Conservation (phyloP, 1,284 basidiomycete genomes). For the Takashimella koratensis region DNA sequence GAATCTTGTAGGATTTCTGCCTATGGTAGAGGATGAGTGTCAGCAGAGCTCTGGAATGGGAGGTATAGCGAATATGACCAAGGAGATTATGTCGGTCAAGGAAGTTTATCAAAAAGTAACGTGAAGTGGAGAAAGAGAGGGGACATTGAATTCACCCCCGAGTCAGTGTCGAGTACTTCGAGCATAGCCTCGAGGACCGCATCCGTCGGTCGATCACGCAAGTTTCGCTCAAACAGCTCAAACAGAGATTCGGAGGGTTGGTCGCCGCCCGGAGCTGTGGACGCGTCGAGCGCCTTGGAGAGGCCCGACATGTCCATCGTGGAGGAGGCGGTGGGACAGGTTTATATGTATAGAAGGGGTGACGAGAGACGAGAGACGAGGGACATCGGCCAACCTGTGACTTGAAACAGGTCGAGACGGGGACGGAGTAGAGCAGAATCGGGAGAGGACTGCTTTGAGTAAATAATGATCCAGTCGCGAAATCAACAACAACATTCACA, state of each 20-base stretch:
- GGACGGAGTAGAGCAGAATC: not conserved
- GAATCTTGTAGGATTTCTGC: slow-evolving; percentile 15
- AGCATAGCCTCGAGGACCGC: slow-evolving; percentile 14
- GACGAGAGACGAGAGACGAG: not conserved
- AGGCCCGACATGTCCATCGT: not conserved
- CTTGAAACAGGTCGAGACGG: not conserved
- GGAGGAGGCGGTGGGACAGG: not conserved
- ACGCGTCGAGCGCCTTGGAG: not conserved
- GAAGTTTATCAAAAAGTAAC: not conserved
- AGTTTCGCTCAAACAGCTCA: not conserved
- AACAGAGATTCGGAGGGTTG: not conserved
- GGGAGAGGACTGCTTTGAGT: no score
- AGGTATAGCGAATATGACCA: not conserved
- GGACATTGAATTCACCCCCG: slow-evolving; percentile 9
- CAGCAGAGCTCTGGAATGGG: not conserved
- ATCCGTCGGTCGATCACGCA: not conserved
- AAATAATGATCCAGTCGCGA: no score
- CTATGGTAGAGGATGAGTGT: not conserved
- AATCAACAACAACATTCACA: no score
- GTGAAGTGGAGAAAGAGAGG: not conserved
- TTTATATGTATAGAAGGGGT: no score
- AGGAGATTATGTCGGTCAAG: not conserved
- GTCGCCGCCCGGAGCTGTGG: not conserved
- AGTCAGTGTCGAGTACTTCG: slow-evolving; percentile 12
- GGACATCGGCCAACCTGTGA: not conserved